Conservation (phyloP, 257 asterid species). For the Leonotis leonurus region DNA sequence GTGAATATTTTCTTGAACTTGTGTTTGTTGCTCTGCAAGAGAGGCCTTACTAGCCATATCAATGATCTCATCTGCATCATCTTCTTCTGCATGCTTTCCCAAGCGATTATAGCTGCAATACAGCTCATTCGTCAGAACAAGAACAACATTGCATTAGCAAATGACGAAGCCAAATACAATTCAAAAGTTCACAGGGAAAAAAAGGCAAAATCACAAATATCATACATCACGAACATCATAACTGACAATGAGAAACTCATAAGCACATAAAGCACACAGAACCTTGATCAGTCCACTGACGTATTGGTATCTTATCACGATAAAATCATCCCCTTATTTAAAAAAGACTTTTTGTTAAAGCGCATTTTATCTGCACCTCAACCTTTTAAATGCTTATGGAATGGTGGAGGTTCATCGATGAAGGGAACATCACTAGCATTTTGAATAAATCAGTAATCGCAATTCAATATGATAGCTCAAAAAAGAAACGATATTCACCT, state of each 20-base stretch:
- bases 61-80: conserved; percentile 84
- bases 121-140: conserved; percentile 7
- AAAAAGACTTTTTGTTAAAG: not conserved
- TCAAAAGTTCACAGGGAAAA: not conserved
- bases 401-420: not conserved
- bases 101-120: conserved; percentile 65
- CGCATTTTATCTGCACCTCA: not conserved
- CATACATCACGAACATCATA: not conserved
- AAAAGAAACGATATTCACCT: conserved; percentile 34
- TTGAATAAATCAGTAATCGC: not conserved
- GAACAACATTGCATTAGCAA: not conserved
- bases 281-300: not conserved
- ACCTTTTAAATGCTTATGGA: not conserved
- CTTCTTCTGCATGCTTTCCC: conserved; percentile 72
- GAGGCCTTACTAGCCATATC: conserved; percentile 68
- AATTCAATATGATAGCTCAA: conserved; percentile 1
- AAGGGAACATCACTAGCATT: not conserved
- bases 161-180: not conserved
- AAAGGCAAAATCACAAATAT: not conserved
- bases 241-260: not conserved
- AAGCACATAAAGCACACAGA: not conserved
- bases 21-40: conserved; percentile 63
- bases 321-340: not conserved
- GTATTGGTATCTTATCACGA: not conserved
- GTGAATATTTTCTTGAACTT: conserved; percentile 87